Conservation (phyloP, 2,329 filamentous ascomycete genomes). For the Chalara sp. region DNA sequence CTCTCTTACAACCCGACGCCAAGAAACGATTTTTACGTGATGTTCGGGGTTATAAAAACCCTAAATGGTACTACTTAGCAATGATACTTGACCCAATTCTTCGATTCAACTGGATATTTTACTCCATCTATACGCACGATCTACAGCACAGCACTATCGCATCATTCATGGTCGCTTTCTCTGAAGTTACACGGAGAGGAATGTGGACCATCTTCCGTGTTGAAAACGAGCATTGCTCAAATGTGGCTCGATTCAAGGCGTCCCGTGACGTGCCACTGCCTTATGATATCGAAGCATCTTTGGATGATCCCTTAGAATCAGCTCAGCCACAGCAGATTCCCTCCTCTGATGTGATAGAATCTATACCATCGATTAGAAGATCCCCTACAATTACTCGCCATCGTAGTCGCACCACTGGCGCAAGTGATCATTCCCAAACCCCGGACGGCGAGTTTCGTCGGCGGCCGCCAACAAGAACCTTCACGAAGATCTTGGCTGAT, state of each 20-base stretch:
- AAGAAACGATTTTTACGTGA: slow-evolving; percentile 65
- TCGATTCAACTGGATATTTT: slow-evolving; percentile 92
- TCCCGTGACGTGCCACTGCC: slow-evolving; percentile 82
- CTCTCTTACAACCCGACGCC: slow-evolving; percentile 71
- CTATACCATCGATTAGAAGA: slow-evolving; percentile 8
- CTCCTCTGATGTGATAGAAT: not conserved
- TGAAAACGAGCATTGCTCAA: slow-evolving; percentile 95
- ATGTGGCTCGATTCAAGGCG: slow-evolving; percentile 85
- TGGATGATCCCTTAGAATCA: not conserved
- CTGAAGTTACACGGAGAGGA: slow-evolving; percentile 77
- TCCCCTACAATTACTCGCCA: slow-evolving; percentile 11
- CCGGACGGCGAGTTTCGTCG: slow-evolving; percentile 8
- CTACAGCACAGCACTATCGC: slow-evolving; percentile 76
- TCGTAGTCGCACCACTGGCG: slow-evolving; percentile 13
- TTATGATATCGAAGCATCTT: slow-evolving; percentile 39
- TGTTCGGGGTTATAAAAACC: slow-evolving; percentile 69
- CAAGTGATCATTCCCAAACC: slow-evolving; percentile 16
- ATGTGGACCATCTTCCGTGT: slow-evolving; percentile 92
- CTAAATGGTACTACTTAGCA: slow-evolving; percentile 80
- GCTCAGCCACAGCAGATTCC: not conserved
- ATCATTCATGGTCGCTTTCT: slow-evolving; percentile 71
- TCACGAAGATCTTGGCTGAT: slow-evolving; percentile 66
- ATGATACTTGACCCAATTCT: slow-evolving; percentile 80
- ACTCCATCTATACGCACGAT: slow-evolving; percentile 69
- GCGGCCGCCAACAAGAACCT: slow-evolving; percentile 19